Evolutionary conservation across 2,329 filamentous ascomycete genomes (phyloP).

Genomic region (Microthyrium microscopicum): DNA sequence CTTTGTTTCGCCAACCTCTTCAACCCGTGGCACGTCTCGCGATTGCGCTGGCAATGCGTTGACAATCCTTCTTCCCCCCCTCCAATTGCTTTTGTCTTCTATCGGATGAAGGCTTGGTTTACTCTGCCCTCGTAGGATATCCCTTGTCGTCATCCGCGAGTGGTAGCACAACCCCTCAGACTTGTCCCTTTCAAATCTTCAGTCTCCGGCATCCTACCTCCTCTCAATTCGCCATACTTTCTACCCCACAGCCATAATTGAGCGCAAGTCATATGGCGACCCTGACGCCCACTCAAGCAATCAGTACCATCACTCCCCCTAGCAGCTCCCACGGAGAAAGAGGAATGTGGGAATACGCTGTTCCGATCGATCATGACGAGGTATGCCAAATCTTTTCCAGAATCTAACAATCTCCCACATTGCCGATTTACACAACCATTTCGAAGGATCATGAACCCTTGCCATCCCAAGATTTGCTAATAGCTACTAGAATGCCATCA

Average conservation of each 20-base stretch:
- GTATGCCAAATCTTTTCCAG: constrained; percentile 15
- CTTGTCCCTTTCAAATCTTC: not conserved
- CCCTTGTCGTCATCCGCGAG: not conserved
- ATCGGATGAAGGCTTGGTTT: not conserved
- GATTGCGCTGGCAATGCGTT: too few relatives aligned
- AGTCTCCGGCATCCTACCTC: not conserved
- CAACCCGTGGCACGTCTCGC: too few relatives aligned
- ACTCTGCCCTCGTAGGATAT: not conserved
- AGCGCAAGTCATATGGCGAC: constrained; percentile 7
- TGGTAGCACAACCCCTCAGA: not conserved
- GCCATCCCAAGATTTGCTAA: not conserved
- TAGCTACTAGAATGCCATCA: not conserved
- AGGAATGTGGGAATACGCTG: constrained; percentile 22
- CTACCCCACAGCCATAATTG: too few relatives aligned
- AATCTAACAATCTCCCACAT: not conserved
- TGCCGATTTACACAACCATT: constrained; percentile 1
- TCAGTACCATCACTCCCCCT: constrained; percentile 22
- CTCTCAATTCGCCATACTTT: too few relatives aligned
- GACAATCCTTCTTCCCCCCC: too few relatives aligned
- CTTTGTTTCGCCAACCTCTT: too few relatives aligned
- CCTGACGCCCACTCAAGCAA: constrained; percentile 7
- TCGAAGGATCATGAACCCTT: not conserved
- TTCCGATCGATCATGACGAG: constrained; percentile 19
- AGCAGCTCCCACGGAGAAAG: constrained; percentile 22
- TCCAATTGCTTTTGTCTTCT: too few relatives aligned